Evolutionary conservation across 192 early-diverging fungal genomes (phyloP).

Genomic region (Gamsiella multidivaricata): DNA sequence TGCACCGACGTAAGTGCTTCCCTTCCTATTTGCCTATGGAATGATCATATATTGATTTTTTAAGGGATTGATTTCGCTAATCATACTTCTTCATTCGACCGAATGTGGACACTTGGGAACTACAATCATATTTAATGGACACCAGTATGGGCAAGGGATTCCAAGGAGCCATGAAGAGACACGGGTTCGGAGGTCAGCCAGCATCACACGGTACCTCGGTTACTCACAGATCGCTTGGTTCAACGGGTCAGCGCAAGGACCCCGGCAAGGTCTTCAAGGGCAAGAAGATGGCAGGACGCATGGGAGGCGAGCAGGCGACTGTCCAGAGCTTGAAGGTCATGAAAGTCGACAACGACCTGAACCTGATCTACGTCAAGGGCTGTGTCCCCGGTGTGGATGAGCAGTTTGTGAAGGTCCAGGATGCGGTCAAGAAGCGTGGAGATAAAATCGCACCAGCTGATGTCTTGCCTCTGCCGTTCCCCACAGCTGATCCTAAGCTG

Average conservation of each 20-base stretch:
- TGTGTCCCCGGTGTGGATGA: constrained; percentile 89
- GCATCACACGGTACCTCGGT: constrained; percentile 97
- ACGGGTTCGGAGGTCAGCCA: constrained; percentile 88
- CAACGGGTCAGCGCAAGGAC: constrained; percentile 84
- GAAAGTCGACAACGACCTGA: constrained; percentile 87
- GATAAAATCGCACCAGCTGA: constrained; percentile 73
- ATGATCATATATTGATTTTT: too few relatives aligned
- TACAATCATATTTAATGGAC: too few relatives aligned
- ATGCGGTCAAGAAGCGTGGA: constrained; percentile 83
- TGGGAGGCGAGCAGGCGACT: constrained; percentile 88
- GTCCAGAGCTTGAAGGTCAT: constrained; percentile 85
- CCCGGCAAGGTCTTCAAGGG: constrained; percentile 95
- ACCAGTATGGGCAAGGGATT: constrained; percentile 94
- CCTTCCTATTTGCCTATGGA: not conserved
- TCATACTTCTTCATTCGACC: too few relatives aligned
- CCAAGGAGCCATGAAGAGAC: constrained; percentile 97
- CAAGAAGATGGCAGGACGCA: constrained; percentile 98
- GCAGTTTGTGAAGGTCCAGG: constrained; percentile 85
- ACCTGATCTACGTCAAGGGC: constrained; percentile 95
- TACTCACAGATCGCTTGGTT: constrained; percentile 88
- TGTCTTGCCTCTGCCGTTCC: constrained; percentile 73
- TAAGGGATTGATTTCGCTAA: too few relatives aligned
- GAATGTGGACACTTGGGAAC: too few relatives aligned
- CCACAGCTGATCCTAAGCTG: constrained; percentile 67
- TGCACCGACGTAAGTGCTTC: constrained; percentile 75